These are phyloP conservation scores for Hypoxylon perforatum DNA, from an alignment of 495 filamentous ascomycete species.

Conservation along the genomic window DNA sequence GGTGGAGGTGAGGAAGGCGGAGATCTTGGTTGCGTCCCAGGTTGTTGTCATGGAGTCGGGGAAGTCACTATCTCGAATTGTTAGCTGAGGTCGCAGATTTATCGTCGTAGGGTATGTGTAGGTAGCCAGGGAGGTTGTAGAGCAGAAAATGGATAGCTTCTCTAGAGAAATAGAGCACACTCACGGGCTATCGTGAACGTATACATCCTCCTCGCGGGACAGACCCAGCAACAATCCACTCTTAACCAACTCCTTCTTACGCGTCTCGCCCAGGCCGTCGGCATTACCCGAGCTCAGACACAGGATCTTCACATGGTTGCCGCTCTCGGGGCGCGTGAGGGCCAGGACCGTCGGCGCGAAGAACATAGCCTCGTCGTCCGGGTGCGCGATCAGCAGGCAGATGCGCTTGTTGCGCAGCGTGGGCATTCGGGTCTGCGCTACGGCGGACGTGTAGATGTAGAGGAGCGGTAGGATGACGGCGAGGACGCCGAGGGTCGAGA, in stretches of 20 bases:
- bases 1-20: slow-evolving; percentile 71
- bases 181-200: slow-evolving; percentile 78
- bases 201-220: slow-evolving; percentile 75
- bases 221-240: slow-evolving; percentile 81
- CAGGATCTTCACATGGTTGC: slow-evolving; percentile 92
- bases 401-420: slow-evolving; percentile 81
- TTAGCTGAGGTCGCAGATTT: background rate
- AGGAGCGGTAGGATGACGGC: slow-evolving; percentile 69
- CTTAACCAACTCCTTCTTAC: slow-evolving; percentile 84
- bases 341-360: slow-evolving; percentile 89
- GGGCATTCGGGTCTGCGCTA: slow-evolving; percentile 70
- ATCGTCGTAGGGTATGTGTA: background rate
- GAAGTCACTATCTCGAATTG: slow-evolving; percentile 64
- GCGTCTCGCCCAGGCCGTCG: slow-evolving; percentile 82
- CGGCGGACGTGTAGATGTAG: slow-evolving; percentile 68
- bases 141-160: too few species aligned
- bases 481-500: slow-evolving; percentile 54
- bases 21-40: slow-evolving; percentile 78
- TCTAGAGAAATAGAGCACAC: slow-evolving; percentile 22
- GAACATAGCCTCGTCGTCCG: slow-evolving; percentile 99
- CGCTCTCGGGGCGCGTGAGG: slow-evolving; percentile 74
- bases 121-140: background rate
- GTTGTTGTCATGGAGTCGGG: slow-evolving; percentile 83
- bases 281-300: slow-evolving; percentile 92
- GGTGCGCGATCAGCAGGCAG: slow-evolving; percentile 92